Percentiles rank a stretch among this genome's conserved stretches.
Conservation (phyloP, 116 monocot species). For the Phalaenopsis hybrid region DNA sequence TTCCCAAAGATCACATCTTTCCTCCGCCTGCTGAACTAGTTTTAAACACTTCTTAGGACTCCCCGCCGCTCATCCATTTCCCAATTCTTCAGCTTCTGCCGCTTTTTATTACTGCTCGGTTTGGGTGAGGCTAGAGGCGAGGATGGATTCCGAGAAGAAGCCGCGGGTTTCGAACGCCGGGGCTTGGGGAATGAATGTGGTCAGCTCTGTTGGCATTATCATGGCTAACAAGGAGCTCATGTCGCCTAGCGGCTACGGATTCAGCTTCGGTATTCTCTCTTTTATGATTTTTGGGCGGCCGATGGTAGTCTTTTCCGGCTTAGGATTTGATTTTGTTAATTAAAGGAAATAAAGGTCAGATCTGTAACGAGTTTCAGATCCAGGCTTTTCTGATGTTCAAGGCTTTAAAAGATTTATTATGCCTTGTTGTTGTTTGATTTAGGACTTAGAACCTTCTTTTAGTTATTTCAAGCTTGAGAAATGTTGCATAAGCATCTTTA, state of each 20-base stretch:
- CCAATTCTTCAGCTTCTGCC: neutral
- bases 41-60: neutral
- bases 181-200: conserved; percentile 96
- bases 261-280: conserved; percentile 60
- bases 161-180: conserved; percentile 70
- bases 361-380: neutral
- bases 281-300: neutral
- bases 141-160: conserved; percentile 83
- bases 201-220: conserved; percentile 95
- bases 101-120: neutral
- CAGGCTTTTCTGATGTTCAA: neutral
- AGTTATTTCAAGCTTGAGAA: neutral
- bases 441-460: neutral
- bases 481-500: neutral
- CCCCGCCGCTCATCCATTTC: neutral
- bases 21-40: neutral
- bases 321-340: neutral
- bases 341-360: neutral
- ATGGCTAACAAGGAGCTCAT: conserved; percentile 98
- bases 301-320: neutral
- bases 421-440: neutral
- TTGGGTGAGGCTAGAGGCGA: conserved; percentile 2
- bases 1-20: conserved; percentile 4
- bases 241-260: conserved; percentile 82
- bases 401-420: neutral